Percentiles rank a stretch among this genome's conserved stretches.
These are phyloP conservation scores for Sugiyamaella qingdaonensis DNA, from an alignment of 805 yeast genomes.

Conservation along the genomic window DNA sequence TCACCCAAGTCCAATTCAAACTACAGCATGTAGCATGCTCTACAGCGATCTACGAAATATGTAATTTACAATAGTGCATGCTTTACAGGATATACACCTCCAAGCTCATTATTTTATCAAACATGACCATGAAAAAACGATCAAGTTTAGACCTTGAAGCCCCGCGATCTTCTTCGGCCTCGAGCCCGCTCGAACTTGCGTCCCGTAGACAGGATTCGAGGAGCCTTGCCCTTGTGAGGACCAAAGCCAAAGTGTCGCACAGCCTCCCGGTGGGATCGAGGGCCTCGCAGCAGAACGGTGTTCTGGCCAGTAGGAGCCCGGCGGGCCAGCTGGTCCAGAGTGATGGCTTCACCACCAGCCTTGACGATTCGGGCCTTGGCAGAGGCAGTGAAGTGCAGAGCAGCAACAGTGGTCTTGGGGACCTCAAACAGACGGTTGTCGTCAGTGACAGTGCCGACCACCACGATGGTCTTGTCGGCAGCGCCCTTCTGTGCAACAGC, in stretches of 20 bases:
- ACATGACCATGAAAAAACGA: not conserved
- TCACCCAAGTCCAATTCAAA: no score
- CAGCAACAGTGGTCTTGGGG: conserved; percentile 98
- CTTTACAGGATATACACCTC: not conserved
- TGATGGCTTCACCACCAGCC: conserved; percentile 99
- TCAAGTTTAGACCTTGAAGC: conserved; percentile 93
- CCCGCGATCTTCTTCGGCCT: conserved; percentile 99
- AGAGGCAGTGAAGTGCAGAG: conserved; percentile 98
- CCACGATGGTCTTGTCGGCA: conserved; percentile 88
- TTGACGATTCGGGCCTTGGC: conserved; percentile 96
- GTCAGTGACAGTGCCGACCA: conserved; percentile 99
- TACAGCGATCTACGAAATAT: not conserved
- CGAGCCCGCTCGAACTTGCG: conserved; percentile 99
- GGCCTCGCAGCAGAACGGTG: conserved; percentile 97
- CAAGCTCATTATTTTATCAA: not conserved
- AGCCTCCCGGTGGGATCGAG: conserved; percentile 98
- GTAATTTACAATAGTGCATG: not conserved
- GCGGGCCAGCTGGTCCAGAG: conserved; percentile 97
- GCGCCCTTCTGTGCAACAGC: conserved; percentile 81
- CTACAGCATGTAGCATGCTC: no score
- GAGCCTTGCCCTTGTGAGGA: conserved; percentile 99
- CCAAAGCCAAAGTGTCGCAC: conserved; percentile 99
- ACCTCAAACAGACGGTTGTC: conserved; percentile 89
- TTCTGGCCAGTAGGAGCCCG: conserved; percentile 99
- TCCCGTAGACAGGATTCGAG: conserved; percentile 95